These are phyloP conservation scores for Mucor irregularis DNA, from an alignment of 371 early-diverging fungal species.

Conservation along the genomic window DNA sequence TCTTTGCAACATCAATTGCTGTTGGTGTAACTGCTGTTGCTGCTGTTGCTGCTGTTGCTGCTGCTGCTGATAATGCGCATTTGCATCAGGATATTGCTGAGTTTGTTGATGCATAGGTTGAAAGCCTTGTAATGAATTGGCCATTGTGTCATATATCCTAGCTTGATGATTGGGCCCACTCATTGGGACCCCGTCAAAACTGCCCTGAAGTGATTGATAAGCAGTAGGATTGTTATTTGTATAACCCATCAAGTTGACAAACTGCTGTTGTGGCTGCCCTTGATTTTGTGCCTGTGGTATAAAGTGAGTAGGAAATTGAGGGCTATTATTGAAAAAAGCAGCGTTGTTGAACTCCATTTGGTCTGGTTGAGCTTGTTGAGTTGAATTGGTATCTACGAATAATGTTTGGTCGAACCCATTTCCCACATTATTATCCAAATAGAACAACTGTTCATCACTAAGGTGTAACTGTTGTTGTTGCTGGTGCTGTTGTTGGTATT, in stretches of 20 bases:
- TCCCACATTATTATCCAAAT: background rate
- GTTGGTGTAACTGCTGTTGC: slow-evolving; percentile 7
- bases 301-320: slow-evolving; percentile 23
- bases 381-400: slow-evolving; percentile 12
- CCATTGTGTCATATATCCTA: slow-evolving; percentile 13
- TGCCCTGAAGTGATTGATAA: slow-evolving; percentile 13
- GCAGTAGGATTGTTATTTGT: background rate
- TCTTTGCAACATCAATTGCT: slow-evolving; percentile 8
- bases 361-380: no score
- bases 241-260: slow-evolving; percentile 10
- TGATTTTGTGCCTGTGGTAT: slow-evolving; percentile 14
- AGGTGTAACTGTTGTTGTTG: slow-evolving; percentile 6
- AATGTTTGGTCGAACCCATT: slow-evolving; percentile 7
- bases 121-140: slow-evolving; percentile 11
- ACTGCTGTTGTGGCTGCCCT: slow-evolving; percentile 9
- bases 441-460: slow-evolving; percentile 11
- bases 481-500: slow-evolving; percentile 1
- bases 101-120: background rate
- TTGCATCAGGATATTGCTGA: no score
- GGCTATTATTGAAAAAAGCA: slow-evolving; percentile 14
- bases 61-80: slow-evolving; percentile 11
- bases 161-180: slow-evolving; percentile 23
- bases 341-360: background rate
- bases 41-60: slow-evolving; percentile 17
- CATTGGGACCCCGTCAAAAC: slow-evolving; percentile 26